A percentile compares a stretch with the other conserved stretches of the same genome.
These are phyloP conservation scores for Plasmodium berghei DNA, from an alignment of 169 alveolate genomes.

Conservation along the genomic window DNA sequence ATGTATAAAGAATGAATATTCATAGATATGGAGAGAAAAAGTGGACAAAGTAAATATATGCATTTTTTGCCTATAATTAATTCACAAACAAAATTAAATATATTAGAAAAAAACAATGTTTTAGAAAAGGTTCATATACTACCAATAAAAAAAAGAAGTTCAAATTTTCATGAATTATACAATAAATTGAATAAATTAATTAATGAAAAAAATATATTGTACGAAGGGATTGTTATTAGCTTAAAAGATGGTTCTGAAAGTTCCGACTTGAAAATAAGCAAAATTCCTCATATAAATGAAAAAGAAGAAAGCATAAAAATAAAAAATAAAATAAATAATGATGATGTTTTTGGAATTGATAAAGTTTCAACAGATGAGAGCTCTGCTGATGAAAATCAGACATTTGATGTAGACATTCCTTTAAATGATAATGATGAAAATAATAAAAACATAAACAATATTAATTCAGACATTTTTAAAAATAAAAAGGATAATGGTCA, in stretches of 20 bases:
- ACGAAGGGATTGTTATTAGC: slow-evolving; percentile 57
- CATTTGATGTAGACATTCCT: background rate
- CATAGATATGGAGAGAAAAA: slow-evolving; percentile 8
- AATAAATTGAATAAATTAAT: slow-evolving; percentile 28
- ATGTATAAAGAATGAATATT: too few relatives aligned
- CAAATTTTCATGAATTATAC: slow-evolving; percentile 14
- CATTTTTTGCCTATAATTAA: slow-evolving; percentile 13
- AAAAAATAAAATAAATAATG: background rate
- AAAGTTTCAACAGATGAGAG: background rate
- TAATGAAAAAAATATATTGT: slow-evolving; percentile 20
- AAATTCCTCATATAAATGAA: background rate
- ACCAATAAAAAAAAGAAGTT: slow-evolving; percentile 28
- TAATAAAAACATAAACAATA: background rate
- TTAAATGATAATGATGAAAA: background rate
- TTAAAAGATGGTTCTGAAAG: background rate
- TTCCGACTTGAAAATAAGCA: background rate
- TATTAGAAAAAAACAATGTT: slow-evolving; percentile 24
- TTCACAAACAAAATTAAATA: slow-evolving; percentile 33
- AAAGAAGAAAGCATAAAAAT: background rate
- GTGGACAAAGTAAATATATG: slow-evolving; percentile 39
- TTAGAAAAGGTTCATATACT: slow-evolving; percentile 60
- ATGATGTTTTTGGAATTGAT: background rate
- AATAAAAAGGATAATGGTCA: background rate
- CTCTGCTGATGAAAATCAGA: background rate
- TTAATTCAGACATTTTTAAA: background rate